These are phyloP conservation scores for Saccharomyces hybrid DNA, from an alignment of 1,139 yeast genomes.

Conservation along the genomic window DNA sequence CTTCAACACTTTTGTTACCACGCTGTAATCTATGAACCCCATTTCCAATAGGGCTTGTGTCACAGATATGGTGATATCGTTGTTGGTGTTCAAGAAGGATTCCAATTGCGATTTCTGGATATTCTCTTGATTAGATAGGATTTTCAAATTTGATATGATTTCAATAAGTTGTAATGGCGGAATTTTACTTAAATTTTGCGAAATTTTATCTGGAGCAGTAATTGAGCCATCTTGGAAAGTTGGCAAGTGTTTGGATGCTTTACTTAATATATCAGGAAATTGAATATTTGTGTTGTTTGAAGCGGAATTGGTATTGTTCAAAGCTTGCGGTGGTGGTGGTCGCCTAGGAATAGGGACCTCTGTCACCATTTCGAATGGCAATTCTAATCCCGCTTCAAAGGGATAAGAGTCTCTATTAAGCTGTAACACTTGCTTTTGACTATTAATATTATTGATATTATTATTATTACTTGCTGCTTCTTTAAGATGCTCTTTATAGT, in stretches of 20 bases:
- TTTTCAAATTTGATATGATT: slow-evolving; percentile 55
- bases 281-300: slow-evolving; percentile 13
- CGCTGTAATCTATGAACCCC: slow-evolving; percentile 65
- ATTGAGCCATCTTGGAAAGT: slow-evolving; percentile 30
- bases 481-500: slow-evolving; percentile 12
- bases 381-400: slow-evolving; percentile 24
- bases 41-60: slow-evolving; percentile 67
- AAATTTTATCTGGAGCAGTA: slow-evolving; percentile 32
- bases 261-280: slow-evolving; percentile 40
- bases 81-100: slow-evolving; percentile 41
- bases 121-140: slow-evolving; percentile 43
- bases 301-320: slow-evolving; percentile 3
- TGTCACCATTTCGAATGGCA: slow-evolving; percentile 31
- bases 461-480: not conserved
- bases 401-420: slow-evolving; percentile 29
- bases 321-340: slow-evolving; percentile 11
- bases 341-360: slow-evolving; percentile 29
- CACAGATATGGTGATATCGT: slow-evolving; percentile 54
- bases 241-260: slow-evolving; percentile 48
- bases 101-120: slow-evolving; percentile 43
- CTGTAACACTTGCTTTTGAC: slow-evolving; percentile 14
- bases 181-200: slow-evolving; percentile 45
- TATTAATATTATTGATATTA: not conserved
- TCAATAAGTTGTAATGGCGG: slow-evolving; percentile 67
- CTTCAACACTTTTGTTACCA: slow-evolving; percentile 42